Conservation (phyloP, 2,329 filamentous ascomycete genomes). For the Pezicula neosporulosa region DNA sequence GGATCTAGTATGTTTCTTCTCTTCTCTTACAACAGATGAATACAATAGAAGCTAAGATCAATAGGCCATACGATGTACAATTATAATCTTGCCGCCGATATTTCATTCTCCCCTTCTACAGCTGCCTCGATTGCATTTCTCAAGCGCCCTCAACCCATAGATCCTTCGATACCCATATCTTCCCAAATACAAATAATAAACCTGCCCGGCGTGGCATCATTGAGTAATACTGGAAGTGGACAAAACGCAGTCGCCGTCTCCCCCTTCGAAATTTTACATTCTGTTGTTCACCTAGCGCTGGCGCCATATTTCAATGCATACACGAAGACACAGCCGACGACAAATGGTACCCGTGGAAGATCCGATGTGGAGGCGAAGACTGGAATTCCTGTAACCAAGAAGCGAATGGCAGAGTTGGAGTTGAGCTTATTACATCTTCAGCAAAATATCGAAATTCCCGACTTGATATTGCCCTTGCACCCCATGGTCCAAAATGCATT, state of each 20-base stretch:
- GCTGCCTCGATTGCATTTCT: constrained; percentile 83
- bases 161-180: constrained; percentile 75
- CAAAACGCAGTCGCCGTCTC: constrained; percentile 73
- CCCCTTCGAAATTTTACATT: constrained; percentile 89
- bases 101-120: constrained; percentile 76
- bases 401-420: constrained; percentile 92
- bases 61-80: constrained; percentile 55
- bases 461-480: constrained; percentile 82
- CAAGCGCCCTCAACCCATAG: constrained; percentile 85
- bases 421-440: constrained; percentile 87
- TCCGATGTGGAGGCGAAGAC: constrained; percentile 88
- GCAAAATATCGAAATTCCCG: constrained; percentile 97
- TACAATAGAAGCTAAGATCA: constrained; percentile 26
- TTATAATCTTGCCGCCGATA: constrained; percentile 79
- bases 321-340: constrained; percentile 74
- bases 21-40: constrained; percentile 14
- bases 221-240: constrained; percentile 58
- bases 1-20: constrained; percentile 32
- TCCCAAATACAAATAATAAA: constrained; percentile 93
- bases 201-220: constrained; percentile 73
- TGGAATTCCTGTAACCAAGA: constrained; percentile 94
- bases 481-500: constrained; percentile 83
- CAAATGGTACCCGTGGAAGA: constrained; percentile 64
- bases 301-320: constrained; percentile 97
- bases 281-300: constrained; percentile 84